Conservation (phyloP, 305 asterid species). For the Withania somnifera region DNA sequence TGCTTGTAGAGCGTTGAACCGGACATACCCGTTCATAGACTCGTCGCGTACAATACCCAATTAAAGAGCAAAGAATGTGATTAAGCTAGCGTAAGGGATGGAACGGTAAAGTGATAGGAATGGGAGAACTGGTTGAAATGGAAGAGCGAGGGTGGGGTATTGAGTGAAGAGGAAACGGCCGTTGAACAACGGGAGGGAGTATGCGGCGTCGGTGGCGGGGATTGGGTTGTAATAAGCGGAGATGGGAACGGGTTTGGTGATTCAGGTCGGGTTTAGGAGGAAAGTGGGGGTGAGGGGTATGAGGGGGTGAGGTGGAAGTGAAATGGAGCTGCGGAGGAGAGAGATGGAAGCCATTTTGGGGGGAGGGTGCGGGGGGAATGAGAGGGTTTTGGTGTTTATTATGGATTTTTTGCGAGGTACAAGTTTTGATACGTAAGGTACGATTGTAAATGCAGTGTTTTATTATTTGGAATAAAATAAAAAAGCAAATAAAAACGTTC, state of each 20-base stretch:
- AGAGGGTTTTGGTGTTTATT: background rate
- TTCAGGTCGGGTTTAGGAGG: background rate
- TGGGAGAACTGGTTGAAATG: constrained; percentile 70
- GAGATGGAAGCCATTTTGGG: constrained; percentile 39
- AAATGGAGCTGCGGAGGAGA: constrained; percentile 45
- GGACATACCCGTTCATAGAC: constrained; percentile 46
- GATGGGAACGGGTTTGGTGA: background rate
- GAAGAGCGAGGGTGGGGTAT: constrained; percentile 54
- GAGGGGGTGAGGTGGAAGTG: constrained; percentile 14
- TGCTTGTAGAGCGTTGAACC: constrained; percentile 90
- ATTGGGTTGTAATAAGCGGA: constrained; percentile 35
- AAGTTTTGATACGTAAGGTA: background rate
- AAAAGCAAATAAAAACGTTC: background rate
- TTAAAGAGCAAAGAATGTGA: constrained; percentile 75
- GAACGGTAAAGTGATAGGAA: constrained; percentile 72
- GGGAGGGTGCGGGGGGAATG: too few species aligned
- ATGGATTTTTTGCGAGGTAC: background rate
- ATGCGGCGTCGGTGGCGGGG: constrained; percentile 76
- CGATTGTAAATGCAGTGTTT: too few species aligned
- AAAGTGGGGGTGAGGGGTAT: background rate
- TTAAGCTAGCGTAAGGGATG: constrained; percentile 71
- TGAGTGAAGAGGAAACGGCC: constrained; percentile 71
- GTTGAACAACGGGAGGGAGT: constrained; percentile 83
- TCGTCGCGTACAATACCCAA: constrained; percentile 66
- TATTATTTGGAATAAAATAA: background rate